phyloP scores from a whole-genome alignment of 2,329 filamentous ascomycete genomes.

The Claviceps sp. region DNA sequence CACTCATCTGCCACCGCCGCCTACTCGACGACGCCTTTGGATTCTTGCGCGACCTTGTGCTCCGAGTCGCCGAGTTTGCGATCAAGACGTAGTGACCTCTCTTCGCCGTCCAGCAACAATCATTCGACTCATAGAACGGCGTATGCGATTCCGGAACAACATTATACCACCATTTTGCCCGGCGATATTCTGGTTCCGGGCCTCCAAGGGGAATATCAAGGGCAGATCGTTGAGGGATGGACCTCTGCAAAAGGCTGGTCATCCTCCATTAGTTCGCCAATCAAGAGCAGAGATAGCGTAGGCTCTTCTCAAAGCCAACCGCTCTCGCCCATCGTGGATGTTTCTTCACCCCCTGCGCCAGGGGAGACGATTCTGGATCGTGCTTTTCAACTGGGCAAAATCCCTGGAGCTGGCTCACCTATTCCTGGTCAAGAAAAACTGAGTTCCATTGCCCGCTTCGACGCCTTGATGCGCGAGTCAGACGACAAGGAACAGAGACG shows the following conservation, averaged over 20 bases:
- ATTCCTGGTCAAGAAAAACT: constrained; percentile 47
- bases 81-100: constrained; percentile 49
- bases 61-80: constrained; percentile 48
- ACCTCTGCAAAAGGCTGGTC: constrained; percentile 45
- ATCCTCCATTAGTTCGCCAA: constrained; percentile 43
- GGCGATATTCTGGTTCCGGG: constrained; percentile 44
- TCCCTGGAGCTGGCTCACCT: constrained; percentile 44
- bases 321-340: constrained; percentile 22
- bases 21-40: constrained; percentile 31
- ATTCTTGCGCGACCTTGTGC: constrained; percentile 37
- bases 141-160: constrained; percentile 27
- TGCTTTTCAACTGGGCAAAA: constrained; percentile 49
- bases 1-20: constrained; percentile 34
- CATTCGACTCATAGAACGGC: constrained; percentile 25
- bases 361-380: constrained; percentile 55
- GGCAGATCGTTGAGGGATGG: constrained; percentile 48
- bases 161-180: constrained; percentile 38
- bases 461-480: constrained; percentile 49
- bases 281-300: constrained; percentile 39
- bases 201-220: constrained; percentile 38
- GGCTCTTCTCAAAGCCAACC: constrained; percentile 36
- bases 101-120: constrained; percentile 40
- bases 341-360: constrained; percentile 37
- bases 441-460: constrained; percentile 51
- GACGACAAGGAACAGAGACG: constrained; percentile 34